These are phyloP conservation scores for Colletotrichum trifolii DNA, from an alignment of 2,329 filamentous ascomycete species.

Conservation along the genomic window DNA sequence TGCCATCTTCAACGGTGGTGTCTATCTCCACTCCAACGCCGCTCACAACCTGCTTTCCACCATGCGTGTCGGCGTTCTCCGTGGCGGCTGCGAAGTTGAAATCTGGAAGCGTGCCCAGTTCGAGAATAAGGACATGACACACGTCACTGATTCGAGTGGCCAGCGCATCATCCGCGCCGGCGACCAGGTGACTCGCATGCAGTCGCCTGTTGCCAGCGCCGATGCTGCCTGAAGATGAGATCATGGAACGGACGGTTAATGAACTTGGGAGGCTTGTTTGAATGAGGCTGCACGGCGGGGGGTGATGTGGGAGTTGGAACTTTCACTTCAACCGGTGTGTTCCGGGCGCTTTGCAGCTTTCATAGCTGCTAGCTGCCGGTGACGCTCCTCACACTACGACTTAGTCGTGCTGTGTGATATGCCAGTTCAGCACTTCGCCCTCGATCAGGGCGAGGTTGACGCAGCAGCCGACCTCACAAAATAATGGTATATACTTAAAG, in stretches of 20 bases:
- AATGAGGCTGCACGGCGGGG: neutral
- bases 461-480: conserved; percentile 21
- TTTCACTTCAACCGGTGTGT: conserved; percentile 2
- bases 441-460: neutral
- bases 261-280: conserved; percentile 17
- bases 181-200: conserved; percentile 84
- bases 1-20: conserved; percentile 90
- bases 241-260: conserved; percentile 17
- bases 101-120: conserved; percentile 90
- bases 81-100: conserved; percentile 88
- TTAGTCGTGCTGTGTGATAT: neutral
- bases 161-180: conserved; percentile 88
- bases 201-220: conserved; percentile 82
- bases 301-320: conserved; percentile 6
- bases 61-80: conserved; percentile 88
- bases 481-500: conserved; percentile 28
- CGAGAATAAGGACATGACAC: conserved; percentile 84
- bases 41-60: conserved; percentile 90
- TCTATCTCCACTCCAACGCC: conserved; percentile 90
- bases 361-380: neutral
- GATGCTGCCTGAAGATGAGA: conserved; percentile 74
- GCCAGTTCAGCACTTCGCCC: neutral
- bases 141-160: conserved; percentile 83
- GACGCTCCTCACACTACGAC: neutral
- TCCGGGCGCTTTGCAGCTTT: too few species aligned